These are phyloP conservation scores for Tritrichomonas foetus DNA, from an alignment of 208 protist genomes.

Conservation along the genomic window DNA sequence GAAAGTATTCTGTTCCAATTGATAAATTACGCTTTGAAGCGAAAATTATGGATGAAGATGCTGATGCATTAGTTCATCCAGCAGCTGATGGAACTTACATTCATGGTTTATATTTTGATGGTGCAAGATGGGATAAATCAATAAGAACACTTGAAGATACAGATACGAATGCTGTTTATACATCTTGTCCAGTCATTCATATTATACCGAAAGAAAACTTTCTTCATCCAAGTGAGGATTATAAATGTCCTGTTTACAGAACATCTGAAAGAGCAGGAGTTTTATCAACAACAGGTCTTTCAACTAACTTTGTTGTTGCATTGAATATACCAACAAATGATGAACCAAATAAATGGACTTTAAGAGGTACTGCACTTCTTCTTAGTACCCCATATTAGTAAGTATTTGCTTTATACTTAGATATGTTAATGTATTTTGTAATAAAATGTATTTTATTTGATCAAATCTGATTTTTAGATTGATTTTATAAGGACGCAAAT, in stretches of 20 bases:
- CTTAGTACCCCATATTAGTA: not conserved
- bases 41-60: constrained; percentile 66
- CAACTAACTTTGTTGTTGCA: constrained; percentile 91
- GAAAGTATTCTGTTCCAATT: constrained; percentile 85
- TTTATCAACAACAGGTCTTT: constrained; percentile 92
- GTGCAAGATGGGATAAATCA: constrained; percentile 71
- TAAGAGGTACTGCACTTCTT: constrained; percentile 72
- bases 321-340: constrained; percentile 78
- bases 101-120: constrained; percentile 87
- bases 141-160: not conserved
- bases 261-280: constrained; percentile 8
- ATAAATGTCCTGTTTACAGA: constrained; percentile 25
- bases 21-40: constrained; percentile 85
- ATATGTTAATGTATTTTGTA: too few relatives aligned
- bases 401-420: not conserved
- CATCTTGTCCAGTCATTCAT: not conserved
- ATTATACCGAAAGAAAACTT: not conserved
- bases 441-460: too few relatives aligned
- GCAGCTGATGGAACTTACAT: constrained; percentile 84
- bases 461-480: too few relatives aligned
- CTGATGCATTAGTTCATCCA: constrained; percentile 50
- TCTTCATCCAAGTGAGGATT: constrained; percentile 34
- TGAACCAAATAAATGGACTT: constrained; percentile 78
- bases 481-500: too few relatives aligned
- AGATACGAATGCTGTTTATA: not conserved